phyloP scores from a whole-genome alignment of 352 stramenopile genomes.

The Globisporangium cylindrosporum region DNA sequence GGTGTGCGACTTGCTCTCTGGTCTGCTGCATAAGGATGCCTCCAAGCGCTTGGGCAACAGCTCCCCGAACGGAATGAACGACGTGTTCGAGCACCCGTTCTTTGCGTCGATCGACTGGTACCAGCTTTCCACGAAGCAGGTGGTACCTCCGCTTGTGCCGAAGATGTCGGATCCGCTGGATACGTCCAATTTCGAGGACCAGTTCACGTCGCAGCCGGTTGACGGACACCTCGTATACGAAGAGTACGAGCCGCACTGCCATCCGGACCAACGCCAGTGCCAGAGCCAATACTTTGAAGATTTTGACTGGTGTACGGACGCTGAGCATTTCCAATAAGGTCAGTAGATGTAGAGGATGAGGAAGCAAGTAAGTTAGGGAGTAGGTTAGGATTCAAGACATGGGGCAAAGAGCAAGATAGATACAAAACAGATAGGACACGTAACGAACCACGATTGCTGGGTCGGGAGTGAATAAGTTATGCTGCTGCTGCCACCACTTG shows the following conservation, averaged over 20 bases:
- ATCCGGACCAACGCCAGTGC: constrained; percentile 23
- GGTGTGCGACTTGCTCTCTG: constrained; percentile 53
- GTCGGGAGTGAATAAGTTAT: constrained; percentile 37
- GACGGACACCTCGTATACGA: constrained; percentile 61
- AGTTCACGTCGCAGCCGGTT: constrained; percentile 71
- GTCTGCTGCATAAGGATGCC: constrained; percentile 61
- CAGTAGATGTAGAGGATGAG: neutral
- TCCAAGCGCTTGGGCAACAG: constrained; percentile 53
- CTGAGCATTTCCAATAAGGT: constrained; percentile 35
- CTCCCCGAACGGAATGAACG: constrained; percentile 50
- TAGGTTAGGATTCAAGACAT: neutral
- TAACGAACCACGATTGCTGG: neutral
- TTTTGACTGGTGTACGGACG: constrained; percentile 73
- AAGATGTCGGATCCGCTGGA: constrained; percentile 44
- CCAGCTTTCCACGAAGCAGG: constrained; percentile 69
- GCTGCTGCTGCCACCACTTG: constrained; percentile 17
- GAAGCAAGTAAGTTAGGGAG: neutral
- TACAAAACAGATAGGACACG: constrained; percentile 2
- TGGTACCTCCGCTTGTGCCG: constrained; percentile 57
- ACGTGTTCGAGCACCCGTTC: constrained; percentile 76
- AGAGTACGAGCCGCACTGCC: constrained; percentile 32
- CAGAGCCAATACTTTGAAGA: constrained; percentile 46
- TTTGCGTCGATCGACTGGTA: constrained; percentile 76
- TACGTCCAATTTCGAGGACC: constrained; percentile 72
- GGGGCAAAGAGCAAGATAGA: neutral